Base-by-base conservation (phyloP, 352 stramenopile genomes). In the Pythium insidiosum region DNA sequence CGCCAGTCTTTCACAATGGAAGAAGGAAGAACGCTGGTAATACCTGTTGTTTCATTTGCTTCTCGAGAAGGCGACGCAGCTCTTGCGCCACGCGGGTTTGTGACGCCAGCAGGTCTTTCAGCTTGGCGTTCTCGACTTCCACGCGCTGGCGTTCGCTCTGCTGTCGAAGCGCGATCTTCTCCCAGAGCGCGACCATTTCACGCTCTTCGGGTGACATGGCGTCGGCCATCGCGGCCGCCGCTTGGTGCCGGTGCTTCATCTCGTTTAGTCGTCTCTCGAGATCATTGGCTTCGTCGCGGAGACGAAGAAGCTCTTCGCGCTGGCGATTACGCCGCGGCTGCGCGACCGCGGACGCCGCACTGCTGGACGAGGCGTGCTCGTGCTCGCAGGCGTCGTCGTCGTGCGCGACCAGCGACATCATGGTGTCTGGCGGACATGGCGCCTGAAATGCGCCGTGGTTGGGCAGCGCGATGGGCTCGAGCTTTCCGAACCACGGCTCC, bases 271-370 rank as follows among this genome's bases (percentile, higher is more conserved):
- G 34, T 18, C 41, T 23, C 31, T 72, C 51, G 39, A 78, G 37
- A n/a, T 66, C 41, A 1, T 29, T 41, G 18, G 62, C 63, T 43
- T 65, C 64, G 6, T 70, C 45, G 4, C 54, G 61, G 34, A 79
- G 48, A 29, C 63, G 68, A 7, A 68, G 19, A 10, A 73, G 50
- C 35, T 75, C 64, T 6, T 65, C 42, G 23, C 50, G 42, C 29
- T 57, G 50, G 38, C 50, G 50, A 29, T 57, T 51, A 2, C 41
- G 41, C 5, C 48, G 48, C 34, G 48, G 48, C 31, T 33, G 33
- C 7, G 19, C 11, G 0, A 15, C 20, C 1, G 36, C 47, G 7
- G 29, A 23, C 1, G 19, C 41, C 3, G 29, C 20, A n/a, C n/a
- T n/a, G 19, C 30, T 29, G 16, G 47, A 29, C n/a, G 47, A 55